phyloP scores from a whole-genome alignment of 129 eudicot species.

The Pseudognaphalium luteoalbum region DNA sequence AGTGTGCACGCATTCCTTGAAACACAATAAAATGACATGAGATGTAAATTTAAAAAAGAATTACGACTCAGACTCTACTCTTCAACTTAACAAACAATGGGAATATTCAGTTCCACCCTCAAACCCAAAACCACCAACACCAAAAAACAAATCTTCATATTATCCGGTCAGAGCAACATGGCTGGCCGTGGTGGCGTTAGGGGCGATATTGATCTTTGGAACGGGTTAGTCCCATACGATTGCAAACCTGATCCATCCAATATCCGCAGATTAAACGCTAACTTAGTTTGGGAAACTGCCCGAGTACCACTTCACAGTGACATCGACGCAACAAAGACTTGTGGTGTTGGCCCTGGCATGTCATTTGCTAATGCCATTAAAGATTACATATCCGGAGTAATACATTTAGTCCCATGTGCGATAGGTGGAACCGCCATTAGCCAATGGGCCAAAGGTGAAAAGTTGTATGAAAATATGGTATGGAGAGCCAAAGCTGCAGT shows the following conservation, averaged over 20 bases:
- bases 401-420: conserved; percentile 79
- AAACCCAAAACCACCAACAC: background rate
- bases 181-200: conserved; percentile 89
- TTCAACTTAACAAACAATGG: background rate
- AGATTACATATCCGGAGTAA: conserved; percentile 47
- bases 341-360: conserved; percentile 95
- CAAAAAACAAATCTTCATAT: conserved; percentile 43
- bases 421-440: conserved; percentile 78
- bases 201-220: conserved; percentile 49
- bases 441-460: conserved; percentile 68
- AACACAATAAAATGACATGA: background rate
- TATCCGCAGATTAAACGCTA: conserved; percentile 77
- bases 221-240: conserved; percentile 62
- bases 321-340: conserved; percentile 61
- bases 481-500: conserved; percentile 57
- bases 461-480: conserved; percentile 61
- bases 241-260: conserved; percentile 61
- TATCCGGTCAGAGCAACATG: conserved; percentile 59
- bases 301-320: conserved; percentile 83
- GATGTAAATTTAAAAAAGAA: too few species aligned
- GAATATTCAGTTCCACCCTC: background rate
- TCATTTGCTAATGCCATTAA: conserved; percentile 73
- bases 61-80: too few species aligned
- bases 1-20: background rate
- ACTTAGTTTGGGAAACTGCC: conserved; percentile 71